Evolutionary conservation across 2,329 filamentous ascomycete species (phyloP).

Genomic region (Helminthosporium solani): DNA sequence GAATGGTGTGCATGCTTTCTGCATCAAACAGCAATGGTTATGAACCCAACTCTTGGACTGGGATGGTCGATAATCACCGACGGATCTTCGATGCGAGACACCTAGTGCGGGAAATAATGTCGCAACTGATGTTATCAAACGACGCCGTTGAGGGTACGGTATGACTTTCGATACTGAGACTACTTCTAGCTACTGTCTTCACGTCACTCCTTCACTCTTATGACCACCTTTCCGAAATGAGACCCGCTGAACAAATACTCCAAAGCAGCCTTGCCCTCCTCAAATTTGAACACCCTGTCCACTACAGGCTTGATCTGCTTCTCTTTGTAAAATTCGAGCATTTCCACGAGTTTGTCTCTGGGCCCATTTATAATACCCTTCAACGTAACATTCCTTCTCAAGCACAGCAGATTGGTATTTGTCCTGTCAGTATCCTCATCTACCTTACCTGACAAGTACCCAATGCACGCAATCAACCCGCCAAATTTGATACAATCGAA

Average conservation of each 20-base stretch:
- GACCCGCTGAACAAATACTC: constrained; percentile 32
- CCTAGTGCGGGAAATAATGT: too few species aligned
- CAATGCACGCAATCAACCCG: constrained; percentile 45
- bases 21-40: too few species aligned
- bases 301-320: constrained; percentile 46
- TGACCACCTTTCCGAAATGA: constrained; percentile 46
- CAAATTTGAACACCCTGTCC: constrained; percentile 44
- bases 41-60: too few species aligned
- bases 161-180: too few species aligned
- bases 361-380: constrained; percentile 65
- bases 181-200: too few species aligned
- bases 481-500: constrained; percentile 48
- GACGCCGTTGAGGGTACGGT: too few species aligned
- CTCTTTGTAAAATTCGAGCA: constrained; percentile 45
- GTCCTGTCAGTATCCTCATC: constrained; percentile 56
- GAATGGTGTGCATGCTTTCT: too few species aligned
- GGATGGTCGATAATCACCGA: too few species aligned
- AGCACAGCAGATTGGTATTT: constrained; percentile 60
- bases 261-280: constrained; percentile 30
- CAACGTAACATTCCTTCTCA: constrained; percentile 54
- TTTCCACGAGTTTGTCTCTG: constrained; percentile 52
- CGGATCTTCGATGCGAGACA: too few species aligned
- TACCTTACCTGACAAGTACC: constrained; percentile 54
- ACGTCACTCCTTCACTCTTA: constrained; percentile 32
- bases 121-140: too few species aligned